Base-by-base conservation (phyloP, 208 protist genomes). In the Angomonas ambiguus region DNA sequence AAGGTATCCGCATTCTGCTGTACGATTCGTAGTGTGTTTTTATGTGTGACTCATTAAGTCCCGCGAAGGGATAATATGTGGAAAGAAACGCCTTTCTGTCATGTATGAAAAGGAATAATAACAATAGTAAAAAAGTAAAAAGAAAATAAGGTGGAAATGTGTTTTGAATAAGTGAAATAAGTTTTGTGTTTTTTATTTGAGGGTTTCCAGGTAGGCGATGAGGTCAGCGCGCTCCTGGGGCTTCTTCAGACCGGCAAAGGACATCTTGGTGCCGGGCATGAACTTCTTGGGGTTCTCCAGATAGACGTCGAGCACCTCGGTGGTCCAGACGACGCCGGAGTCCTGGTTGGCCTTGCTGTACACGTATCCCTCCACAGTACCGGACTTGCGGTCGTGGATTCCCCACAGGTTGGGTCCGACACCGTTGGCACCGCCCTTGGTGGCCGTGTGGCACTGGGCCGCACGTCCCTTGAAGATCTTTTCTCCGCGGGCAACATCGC, bases 281-380 rank as follows among this genome's bases (percentile, higher is more conserved):
- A 97, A 98, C 89, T 98, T 98, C 92, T 98, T 98, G 58, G 97
- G 97, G 74, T 98, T 97, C 79, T 96, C 82, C 33, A 98, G 79
- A 70, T 98, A 99, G 34, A 97, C 88, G 71, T 96, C 91, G 25
- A 99, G 83, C 62, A 93, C 88, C 59, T 98, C 82, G 28, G 94
- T 83, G 55, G 79, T 96, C 97, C 97, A 99, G 20, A 87, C 61
- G 22, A 98, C 88, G 62, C 85, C 88, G 3, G 83, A 88, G 41
- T 94, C 82, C 66, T 95, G 89, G 80, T 99, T 99, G 62, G 97
- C 96, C 58, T 87, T 85, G 66, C 94, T 96, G 92, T 98, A 99
- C 41, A 79, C 51, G 72, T 94, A 99, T 69, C 92, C 93, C 62
- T 86, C 85, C 31, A 97, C 83, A 25, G 80, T 85, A 69, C 97